A percentile compares a stretch with the other conserved stretches of the same genome.
Conservation (phyloP, 805 yeast genomes). For the Barnettozyma salicaria region DNA sequence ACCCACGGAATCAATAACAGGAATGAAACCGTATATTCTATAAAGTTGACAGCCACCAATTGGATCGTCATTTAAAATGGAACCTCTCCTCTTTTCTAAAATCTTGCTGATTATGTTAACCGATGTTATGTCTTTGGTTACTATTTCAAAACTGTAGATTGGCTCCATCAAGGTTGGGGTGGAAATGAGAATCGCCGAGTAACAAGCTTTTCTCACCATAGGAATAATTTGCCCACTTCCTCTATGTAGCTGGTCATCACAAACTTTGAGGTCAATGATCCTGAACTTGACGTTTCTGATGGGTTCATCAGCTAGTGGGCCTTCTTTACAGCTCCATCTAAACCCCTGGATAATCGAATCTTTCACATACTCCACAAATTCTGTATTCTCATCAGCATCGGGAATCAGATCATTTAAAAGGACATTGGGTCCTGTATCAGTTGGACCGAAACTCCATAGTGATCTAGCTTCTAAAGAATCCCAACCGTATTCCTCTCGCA, state of each 20-base stretch:
- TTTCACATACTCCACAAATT: slow-evolving; percentile 37
- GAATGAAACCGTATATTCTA: slow-evolving; percentile 57
- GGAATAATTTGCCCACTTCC: slow-evolving; percentile 73
- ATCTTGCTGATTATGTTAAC: slow-evolving; percentile 43
- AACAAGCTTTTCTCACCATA: slow-evolving; percentile 77
- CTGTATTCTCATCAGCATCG: slow-evolving; percentile 56
- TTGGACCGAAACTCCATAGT: slow-evolving; percentile 72
- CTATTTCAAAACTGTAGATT: slow-evolving; percentile 50
- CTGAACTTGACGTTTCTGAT: slow-evolving; percentile 65
- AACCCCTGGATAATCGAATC: slow-evolving; percentile 70
- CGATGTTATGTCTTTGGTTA: slow-evolving; percentile 44
- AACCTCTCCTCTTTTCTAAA: slow-evolving; percentile 67
- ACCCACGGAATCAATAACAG: slow-evolving; percentile 88
- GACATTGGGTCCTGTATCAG: slow-evolving; percentile 45
- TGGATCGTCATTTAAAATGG: slow-evolving; percentile 39
- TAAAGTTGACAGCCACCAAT: slow-evolving; percentile 71
- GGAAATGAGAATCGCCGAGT: slow-evolving; percentile 72
- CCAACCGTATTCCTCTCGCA: slow-evolving; percentile 63
- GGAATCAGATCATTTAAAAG: slow-evolving; percentile 68
- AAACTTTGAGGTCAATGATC: slow-evolving; percentile 53
- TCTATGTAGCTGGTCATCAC: slow-evolving; percentile 42
- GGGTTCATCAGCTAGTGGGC: slow-evolving; percentile 89
- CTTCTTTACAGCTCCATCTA: slow-evolving; percentile 75
- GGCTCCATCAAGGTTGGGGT: slow-evolving; percentile 83
- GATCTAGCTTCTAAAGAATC: slow-evolving; percentile 80